phyloP scores from a whole-genome alignment of 352 stramenopile genomes.

The Phytophthora sp. region DNA sequence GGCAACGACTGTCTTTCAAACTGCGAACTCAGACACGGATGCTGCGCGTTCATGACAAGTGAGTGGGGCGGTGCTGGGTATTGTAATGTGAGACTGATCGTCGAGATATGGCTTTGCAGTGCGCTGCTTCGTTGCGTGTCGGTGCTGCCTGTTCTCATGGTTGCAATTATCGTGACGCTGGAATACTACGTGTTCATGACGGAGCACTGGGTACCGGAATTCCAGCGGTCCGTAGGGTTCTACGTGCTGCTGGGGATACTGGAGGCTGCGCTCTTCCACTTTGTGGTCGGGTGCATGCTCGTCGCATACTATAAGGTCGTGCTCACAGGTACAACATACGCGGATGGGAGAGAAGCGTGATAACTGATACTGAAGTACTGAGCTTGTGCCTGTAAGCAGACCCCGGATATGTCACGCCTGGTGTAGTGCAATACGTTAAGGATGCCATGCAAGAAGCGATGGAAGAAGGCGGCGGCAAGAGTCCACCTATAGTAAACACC shows the following conservation, averaged over 20 bases:
- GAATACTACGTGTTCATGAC: conserved; percentile 78
- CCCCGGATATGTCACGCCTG: conserved; percentile 77
- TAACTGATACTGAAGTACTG: too few relatives aligned
- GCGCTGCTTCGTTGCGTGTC: conserved; percentile 67
- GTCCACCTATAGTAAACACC: conserved; percentile 27
- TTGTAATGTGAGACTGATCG: not conserved
- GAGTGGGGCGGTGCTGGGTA: not conserved
- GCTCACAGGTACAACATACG: conserved; percentile 54
- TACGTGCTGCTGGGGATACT: conserved; percentile 36
- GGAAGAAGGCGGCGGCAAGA: conserved; percentile 45
- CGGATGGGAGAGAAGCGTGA: not conserved
- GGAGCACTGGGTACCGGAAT: conserved; percentile 51
- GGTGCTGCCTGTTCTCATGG: conserved; percentile 65
- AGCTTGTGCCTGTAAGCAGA: conserved; percentile 41
- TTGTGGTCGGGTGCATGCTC: conserved; percentile 51
- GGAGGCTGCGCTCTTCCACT: conserved; percentile 65
- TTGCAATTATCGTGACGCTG: conserved; percentile 58
- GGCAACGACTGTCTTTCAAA: too few relatives aligned
- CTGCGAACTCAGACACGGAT: conserved; percentile 34
- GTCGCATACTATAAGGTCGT: conserved; percentile 80
- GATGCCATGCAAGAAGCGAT: conserved; percentile 70
- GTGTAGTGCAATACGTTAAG: conserved; percentile 62
- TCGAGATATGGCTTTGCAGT: conserved; percentile 35
- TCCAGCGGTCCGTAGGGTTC: conserved; percentile 29
- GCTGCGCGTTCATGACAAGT: conserved; percentile 83